phyloP scores from a whole-genome alignment of 2,329 filamentous ascomycete species.

The Exophiala calicioides region DNA sequence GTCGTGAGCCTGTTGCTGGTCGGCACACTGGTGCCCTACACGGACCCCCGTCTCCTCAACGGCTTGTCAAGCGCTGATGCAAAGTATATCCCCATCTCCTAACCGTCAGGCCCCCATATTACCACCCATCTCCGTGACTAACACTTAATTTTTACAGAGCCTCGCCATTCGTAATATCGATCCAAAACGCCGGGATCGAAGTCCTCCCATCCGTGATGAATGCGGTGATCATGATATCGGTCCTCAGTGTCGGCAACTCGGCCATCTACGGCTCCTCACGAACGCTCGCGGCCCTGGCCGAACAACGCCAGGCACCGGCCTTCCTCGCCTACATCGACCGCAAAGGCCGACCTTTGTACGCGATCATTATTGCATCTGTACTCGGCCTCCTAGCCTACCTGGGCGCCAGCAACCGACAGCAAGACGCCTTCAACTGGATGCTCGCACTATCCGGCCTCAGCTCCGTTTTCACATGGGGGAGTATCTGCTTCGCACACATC shows the following conservation, averaged over 20 bases:
- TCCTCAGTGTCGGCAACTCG: constrained; percentile 62
- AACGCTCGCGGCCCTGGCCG: constrained; percentile 57
- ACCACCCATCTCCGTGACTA: neutral
- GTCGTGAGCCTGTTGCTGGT: constrained; percentile 49
- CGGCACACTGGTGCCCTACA: constrained; percentile 47
- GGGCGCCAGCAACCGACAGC: constrained; percentile 46
- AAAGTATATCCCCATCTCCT: constrained; percentile 33
- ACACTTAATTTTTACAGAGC: constrained; percentile 33
- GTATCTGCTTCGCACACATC: constrained; percentile 67
- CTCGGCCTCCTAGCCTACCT: constrained; percentile 47
- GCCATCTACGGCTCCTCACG: constrained; percentile 60
- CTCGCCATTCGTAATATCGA: constrained; percentile 68
- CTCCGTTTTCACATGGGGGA: constrained; percentile 66
- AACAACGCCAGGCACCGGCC: constrained; percentile 47
- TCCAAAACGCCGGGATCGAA: constrained; percentile 60
- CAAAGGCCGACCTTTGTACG: constrained; percentile 47
- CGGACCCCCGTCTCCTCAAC: constrained; percentile 44
- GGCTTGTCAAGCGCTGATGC: constrained; percentile 42
- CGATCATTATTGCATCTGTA: constrained; percentile 42
- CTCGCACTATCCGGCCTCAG: constrained; percentile 64
- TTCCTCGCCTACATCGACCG: constrained; percentile 50
- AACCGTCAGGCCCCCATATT: too few relatives aligned
- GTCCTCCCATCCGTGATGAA: constrained; percentile 68
- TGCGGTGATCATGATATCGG: constrained; percentile 63
- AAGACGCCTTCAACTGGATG: constrained; percentile 63